phyloP scores from a whole-genome alignment of 345 rosid species.

The Rhizophora mangle region DNA sequence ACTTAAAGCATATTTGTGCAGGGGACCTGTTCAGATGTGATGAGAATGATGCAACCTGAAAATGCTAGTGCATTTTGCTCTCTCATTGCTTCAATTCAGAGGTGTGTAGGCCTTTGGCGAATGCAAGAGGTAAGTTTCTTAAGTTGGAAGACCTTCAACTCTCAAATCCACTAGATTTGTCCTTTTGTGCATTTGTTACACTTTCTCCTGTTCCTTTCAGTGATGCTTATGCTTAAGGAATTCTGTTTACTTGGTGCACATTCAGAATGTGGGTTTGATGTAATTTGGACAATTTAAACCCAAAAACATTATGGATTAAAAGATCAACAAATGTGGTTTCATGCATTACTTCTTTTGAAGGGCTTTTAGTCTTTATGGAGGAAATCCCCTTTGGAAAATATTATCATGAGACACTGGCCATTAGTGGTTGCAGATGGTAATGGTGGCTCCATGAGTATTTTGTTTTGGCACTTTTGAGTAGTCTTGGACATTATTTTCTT shows the following conservation, averaged over 20 bases:
- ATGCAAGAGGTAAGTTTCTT: conserved; percentile 61
- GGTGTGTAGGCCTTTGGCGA: conserved; percentile 82
- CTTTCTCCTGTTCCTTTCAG: neutral
- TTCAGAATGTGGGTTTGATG: neutral
- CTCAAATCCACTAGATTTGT: neutral
- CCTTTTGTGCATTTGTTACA: neutral
- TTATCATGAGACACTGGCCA: neutral
- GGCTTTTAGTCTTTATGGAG: neutral
- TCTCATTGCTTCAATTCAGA: conserved; percentile 68
- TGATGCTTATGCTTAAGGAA: neutral
- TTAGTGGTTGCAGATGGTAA: neutral
- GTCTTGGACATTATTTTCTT: conserved; percentile 1
- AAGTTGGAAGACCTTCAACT: conserved; percentile 9
- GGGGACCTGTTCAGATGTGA: conserved; percentile 58
- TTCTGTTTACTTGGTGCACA: neutral
- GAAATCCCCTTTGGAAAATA: neutral
- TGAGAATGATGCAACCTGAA: conserved; percentile 44
- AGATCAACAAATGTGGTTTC: neutral
- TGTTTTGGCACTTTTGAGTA: neutral
- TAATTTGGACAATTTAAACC: neutral
- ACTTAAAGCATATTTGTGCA: conserved; percentile 33
- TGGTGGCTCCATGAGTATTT: neutral
- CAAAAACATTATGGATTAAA: neutral
- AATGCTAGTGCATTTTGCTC: conserved; percentile 52
- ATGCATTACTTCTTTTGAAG: neutral